These are phyloP conservation scores for Tolypocladium tropicale DNA, from an alignment of 2,329 filamentous ascomycete genomes.

Conservation along the genomic window DNA sequence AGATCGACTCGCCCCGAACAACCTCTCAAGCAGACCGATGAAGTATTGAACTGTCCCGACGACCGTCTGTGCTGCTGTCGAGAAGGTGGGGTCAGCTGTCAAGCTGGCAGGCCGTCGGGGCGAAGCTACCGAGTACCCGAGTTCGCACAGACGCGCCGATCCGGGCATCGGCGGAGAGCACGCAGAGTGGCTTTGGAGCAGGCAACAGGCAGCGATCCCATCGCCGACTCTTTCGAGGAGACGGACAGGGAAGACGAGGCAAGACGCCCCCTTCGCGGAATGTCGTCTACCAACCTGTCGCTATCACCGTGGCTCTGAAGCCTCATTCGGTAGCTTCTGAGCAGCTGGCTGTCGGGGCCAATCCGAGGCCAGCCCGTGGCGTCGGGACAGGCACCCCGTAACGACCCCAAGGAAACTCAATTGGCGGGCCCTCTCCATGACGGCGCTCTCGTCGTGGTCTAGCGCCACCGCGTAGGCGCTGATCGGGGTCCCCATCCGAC, in stretches of 20 bases:
- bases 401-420: too few relatives aligned
- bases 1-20: background rate
- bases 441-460: constrained; percentile 31
- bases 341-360: constrained; percentile 20
- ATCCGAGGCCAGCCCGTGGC: constrained; percentile 40
- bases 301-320: constrained; percentile 18
- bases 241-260: too few relatives aligned
- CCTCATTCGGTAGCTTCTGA: constrained; percentile 26
- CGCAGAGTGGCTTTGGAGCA: too few relatives aligned
- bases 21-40: background rate
- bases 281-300: background rate
- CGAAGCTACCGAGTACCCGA: background rate
- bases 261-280: too few relatives aligned
- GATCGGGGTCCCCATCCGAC: background rate
- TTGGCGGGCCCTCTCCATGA: constrained; percentile 30
- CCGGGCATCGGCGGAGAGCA: background rate
- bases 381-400: constrained; percentile 42
- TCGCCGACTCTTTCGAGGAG: too few relatives aligned
- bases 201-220: too few relatives aligned
- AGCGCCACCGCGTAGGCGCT: constrained; percentile 16
- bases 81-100: background rate
- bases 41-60: background rate
- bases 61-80: background rate
- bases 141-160: background rate
- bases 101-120: background rate